Conservation (phyloP, 257 asterid species). For the Fraxinus anomala region DNA sequence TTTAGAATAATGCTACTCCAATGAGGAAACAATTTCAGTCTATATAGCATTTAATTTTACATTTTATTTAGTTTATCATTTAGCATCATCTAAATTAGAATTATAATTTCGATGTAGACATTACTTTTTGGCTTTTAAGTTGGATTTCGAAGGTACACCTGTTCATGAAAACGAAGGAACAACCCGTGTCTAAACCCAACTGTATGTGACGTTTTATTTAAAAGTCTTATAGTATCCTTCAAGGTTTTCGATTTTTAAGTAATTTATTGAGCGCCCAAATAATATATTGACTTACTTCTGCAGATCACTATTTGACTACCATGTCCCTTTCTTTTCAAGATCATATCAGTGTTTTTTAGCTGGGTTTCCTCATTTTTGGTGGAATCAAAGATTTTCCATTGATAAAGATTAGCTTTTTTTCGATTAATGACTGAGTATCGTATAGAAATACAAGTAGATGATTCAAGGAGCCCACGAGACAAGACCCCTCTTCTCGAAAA, state of each 20-base stretch:
- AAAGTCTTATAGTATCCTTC: neutral
- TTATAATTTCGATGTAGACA: too few species aligned
- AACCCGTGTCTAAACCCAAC: neutral
- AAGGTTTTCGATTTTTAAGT: neutral
- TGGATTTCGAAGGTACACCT: neutral
- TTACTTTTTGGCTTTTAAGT: neutral
- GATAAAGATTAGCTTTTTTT: neutral
- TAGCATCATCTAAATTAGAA: too few species aligned
- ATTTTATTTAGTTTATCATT: too few species aligned
- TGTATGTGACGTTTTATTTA: neutral
- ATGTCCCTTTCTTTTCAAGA: conserved; percentile 15
- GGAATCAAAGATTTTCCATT: neutral
- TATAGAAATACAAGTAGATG: conserved; percentile 47
- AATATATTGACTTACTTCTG: neutral
- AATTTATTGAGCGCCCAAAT: neutral
- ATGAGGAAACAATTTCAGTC: too few species aligned
- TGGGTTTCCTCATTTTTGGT: neutral
- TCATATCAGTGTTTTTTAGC: conserved; percentile 10
- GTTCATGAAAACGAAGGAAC: neutral
- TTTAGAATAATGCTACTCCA: too few species aligned
- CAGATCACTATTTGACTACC: neutral
- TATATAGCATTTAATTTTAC: too few species aligned
- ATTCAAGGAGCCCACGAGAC: conserved; percentile 36
- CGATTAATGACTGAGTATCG: conserved; percentile 57
- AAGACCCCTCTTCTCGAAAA: conserved; percentile 44